These are phyloP conservation scores for Lepiota subincarnata DNA, from an alignment of 768 basidiomycete genomes.

Conservation along the genomic window DNA sequence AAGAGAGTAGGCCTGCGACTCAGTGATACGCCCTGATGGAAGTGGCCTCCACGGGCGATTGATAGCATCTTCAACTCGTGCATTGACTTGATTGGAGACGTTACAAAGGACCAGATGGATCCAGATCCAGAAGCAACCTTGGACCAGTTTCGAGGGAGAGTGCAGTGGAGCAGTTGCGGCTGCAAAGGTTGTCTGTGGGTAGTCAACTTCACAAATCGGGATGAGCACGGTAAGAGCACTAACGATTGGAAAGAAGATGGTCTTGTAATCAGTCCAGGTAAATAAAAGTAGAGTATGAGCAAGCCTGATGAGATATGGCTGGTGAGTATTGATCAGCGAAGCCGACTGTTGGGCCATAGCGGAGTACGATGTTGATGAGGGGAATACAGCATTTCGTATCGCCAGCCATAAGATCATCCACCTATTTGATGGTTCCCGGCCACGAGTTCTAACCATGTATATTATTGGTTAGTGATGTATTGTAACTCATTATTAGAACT, in stretches of 20 bases:
- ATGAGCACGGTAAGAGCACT: constrained; percentile 14
- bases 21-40: constrained; percentile 28
- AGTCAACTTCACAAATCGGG: constrained; percentile 25
- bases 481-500: no score
- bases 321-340: no score
- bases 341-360: no score
- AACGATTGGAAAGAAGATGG: constrained; percentile 10
- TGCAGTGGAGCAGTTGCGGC: constrained; percentile 25
- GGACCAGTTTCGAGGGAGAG: constrained; percentile 31
- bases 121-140: constrained; percentile 16
- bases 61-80: constrained; percentile 8
- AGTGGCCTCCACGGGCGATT: constrained; percentile 28
- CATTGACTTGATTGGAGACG: constrained; percentile 7
- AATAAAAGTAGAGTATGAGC: constrained; percentile 6
- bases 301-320: no score
- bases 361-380: no score
- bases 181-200: constrained; percentile 12
- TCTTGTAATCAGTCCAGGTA: constrained; percentile 11
- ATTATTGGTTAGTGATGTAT: no score
- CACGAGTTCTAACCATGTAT: no score
- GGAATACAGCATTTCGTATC: no score
- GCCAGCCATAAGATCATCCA: no score
- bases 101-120: constrained; percentile 5
- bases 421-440: no score
- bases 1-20: constrained; percentile 17